Percentiles rank a stretch among this genome's conserved stretches.
phyloP scores from a whole-genome alignment of 768 basidiomycete genomes.

The Roridomyces roridus region DNA sequence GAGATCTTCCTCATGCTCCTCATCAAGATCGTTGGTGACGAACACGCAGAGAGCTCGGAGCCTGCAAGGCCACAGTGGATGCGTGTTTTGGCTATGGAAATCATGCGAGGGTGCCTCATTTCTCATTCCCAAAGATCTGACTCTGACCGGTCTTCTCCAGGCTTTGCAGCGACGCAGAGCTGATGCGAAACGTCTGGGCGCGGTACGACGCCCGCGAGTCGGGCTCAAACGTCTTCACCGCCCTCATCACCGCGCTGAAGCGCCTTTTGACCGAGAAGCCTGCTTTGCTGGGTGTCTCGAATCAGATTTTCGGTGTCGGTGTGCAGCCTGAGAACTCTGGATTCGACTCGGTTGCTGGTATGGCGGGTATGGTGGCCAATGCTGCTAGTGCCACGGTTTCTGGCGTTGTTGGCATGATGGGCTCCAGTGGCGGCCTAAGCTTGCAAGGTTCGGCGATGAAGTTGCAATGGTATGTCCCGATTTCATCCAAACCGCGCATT shows the following conservation, averaged over 20 bases:
- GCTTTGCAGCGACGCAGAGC: conserved; percentile 79
- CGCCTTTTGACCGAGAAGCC: conserved; percentile 91
- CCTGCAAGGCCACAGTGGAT: conserved; percentile 78
- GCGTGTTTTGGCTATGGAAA: conserved; percentile 90
- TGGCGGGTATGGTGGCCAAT: conserved; percentile 84
- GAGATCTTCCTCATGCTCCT: conserved; percentile 86
- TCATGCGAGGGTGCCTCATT: conserved; percentile 76
- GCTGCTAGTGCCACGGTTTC: conserved; percentile 85
- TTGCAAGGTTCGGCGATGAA: conserved; percentile 83
- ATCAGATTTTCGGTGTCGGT: conserved; percentile 86
- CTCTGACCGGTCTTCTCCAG: conserved; percentile 36
- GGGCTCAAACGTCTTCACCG: conserved; percentile 75
- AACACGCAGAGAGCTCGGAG: conserved; percentile 39
- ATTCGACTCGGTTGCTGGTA: conserved; percentile 68
- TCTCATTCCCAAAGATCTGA: background rate
- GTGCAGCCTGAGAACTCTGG: conserved; percentile 51
- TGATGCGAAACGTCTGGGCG: conserved; percentile 81
- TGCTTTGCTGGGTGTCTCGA: conserved; percentile 74
- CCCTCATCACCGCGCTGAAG: conserved; percentile 83
- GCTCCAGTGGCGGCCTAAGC: conserved; percentile 71
- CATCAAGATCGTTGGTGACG: conserved; percentile 68
- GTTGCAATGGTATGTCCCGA: conserved; percentile 76
- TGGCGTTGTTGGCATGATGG: conserved; percentile 88
- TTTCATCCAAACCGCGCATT: background rate
- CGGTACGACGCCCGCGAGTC: conserved; percentile 70